Base-by-base conservation (phyloP, 768 basidiomycete species). In the Calocera viscosa region DNA sequence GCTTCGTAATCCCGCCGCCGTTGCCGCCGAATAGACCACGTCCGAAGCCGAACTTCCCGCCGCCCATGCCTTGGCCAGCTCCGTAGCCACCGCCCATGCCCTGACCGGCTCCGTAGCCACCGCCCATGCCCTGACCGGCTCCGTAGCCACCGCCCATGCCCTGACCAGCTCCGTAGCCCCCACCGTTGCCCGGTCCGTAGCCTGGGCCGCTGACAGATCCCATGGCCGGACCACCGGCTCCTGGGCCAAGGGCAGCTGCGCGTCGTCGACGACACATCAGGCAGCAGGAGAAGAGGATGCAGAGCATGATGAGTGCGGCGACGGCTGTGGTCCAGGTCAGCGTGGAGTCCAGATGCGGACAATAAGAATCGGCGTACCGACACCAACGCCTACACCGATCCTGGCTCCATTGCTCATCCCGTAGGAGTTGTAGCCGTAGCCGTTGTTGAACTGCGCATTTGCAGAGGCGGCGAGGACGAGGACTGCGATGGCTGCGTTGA, bases 251-350 rank as follows among this genome's bases (percentile, higher is more conserved):
- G 2, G 53, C 16, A 8, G 53, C 53, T 2, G 53, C 53, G 24
- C 53, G 53, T 16, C 53, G 24, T 5, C 53, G 53, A 19, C 53
- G 53, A 8, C 11, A 16, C 26, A 32, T 28, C 53, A 60, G 14
- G 30, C 53, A 60, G 53, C 53, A 60, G 11, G 53, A 60, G 53
- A 60, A 28, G 53, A 60, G 53, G 30, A 26, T 5, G 53, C 53
- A 60, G 24, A 60, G 53, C 14, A 60, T 8, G 30, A 60, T 60
- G 53, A 60, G 53, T 2, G 19, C 2, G 14, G 26, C 53, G 30
- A 60, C 30, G 14, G 53, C 53, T 60, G 22, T 49, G 12, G 14
- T 49, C 24, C 8, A 24, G 22, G 22, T 60, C 26, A 60, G 53
- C 53, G 30, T 19, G 30, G 8, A 26, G 10, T 10, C 5, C 10